Percentiles rank a stretch among this genome's conserved stretches.
Evolutionary conservation across 2,329 filamentous ascomycete genomes (phyloP).

Genomic region (Aspergillus flavus): DNA sequence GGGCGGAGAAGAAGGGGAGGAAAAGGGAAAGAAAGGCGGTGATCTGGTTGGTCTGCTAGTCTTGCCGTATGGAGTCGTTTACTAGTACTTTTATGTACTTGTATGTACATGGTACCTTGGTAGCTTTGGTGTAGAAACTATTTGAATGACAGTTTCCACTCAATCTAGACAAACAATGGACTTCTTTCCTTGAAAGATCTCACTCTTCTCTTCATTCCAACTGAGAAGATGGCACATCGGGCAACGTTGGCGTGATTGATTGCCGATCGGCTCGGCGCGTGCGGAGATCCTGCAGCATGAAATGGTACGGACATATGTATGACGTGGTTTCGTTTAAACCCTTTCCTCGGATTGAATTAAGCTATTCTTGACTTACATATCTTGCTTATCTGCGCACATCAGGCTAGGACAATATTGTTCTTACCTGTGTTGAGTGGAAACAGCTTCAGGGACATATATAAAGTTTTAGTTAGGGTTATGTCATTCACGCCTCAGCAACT

Average conservation of each 20-base stretch:
- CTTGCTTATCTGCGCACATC: background rate
- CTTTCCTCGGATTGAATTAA: background rate
- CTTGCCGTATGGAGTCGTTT: background rate
- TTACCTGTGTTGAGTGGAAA: background rate
- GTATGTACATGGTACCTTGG: background rate
- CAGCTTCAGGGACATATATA: background rate
- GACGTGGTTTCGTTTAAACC: background rate
- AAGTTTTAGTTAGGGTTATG: background rate
- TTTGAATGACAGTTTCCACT: background rate
- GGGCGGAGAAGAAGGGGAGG: conserved; percentile 3
- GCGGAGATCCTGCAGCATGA: conserved; percentile 7
- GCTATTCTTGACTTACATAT: background rate
- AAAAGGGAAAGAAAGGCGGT: conserved; percentile 6
- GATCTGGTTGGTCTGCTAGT: conserved; percentile 3
- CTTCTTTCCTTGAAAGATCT: background rate
- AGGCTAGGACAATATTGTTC: background rate
- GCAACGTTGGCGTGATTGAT: background rate
- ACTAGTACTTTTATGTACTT: background rate
- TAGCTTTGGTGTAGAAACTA: background rate
- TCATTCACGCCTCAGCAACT: background rate
- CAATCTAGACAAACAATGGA: background rate
- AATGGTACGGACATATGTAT: conserved; percentile 3
- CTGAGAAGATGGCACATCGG: background rate
- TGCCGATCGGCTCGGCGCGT: conserved; percentile 5
- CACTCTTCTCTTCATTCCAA: background rate